phyloP scores from a whole-genome alignment of 2,329 filamentous ascomycete genomes.

The Ophiocordyceps polyrhachis-furcata region DNA sequence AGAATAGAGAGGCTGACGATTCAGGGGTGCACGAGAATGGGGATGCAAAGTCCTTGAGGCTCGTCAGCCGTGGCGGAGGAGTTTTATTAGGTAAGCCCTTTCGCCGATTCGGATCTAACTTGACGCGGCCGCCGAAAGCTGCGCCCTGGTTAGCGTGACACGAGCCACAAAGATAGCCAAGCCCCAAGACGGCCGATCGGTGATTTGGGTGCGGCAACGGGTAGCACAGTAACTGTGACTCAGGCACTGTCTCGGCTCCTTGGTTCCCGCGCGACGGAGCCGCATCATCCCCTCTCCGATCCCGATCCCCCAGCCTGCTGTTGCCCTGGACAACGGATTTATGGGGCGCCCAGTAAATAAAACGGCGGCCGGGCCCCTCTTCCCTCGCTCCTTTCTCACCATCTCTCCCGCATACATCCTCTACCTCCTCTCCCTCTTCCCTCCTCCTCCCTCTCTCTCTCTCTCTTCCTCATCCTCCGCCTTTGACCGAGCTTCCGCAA shows the following conservation, averaged over 20 bases:
- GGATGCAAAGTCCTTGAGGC: neutral
- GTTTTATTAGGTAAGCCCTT: neutral
- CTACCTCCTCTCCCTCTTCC: slow-evolving; percentile 3
- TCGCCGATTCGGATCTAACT: neutral
- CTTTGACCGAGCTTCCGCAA: slow-evolving; percentile 12
- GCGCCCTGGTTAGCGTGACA: neutral
- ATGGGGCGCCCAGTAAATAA: slow-evolving; percentile 27
- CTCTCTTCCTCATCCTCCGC: slow-evolving; percentile 5
- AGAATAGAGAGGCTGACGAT: neutral
- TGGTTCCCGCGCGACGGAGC: neutral
- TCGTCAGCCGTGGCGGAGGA: neutral
- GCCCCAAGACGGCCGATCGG: too few species aligned
- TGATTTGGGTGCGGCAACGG: neutral
- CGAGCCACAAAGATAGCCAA: too few species aligned
- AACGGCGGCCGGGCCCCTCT: slow-evolving; percentile 12
- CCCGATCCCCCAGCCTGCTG: slow-evolving; percentile 2
- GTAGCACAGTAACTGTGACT: neutral
- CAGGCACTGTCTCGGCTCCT: neutral
- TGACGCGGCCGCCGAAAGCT: neutral
- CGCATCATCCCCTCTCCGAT: neutral
- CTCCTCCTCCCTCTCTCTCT: slow-evolving; percentile 4
- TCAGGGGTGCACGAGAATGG: neutral
- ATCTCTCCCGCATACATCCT: neutral
- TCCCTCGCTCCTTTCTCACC: slow-evolving; percentile 1
- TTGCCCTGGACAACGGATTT: slow-evolving; percentile 16